phyloP scores from a whole-genome alignment of 129 eudicot genomes.

The Chrysanthemum makinoi region DNA sequence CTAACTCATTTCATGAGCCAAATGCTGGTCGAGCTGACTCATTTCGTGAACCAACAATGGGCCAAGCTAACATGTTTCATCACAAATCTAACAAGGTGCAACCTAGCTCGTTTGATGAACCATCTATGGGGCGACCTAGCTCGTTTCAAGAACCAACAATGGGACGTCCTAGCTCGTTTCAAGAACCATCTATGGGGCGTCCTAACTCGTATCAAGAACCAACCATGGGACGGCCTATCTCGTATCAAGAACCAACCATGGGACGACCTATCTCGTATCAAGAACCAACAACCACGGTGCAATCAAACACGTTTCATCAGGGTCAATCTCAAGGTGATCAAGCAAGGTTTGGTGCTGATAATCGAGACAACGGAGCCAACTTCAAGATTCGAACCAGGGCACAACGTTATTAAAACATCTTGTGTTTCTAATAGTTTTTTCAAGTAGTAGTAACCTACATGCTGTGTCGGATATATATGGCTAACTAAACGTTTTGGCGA shows the following conservation, averaged over 20 bases:
- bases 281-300: constrained; percentile 28
- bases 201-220: constrained; percentile 20
- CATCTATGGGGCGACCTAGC: constrained; percentile 21
- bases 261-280: constrained; percentile 22
- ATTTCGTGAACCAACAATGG: constrained; percentile 14
- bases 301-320: constrained; percentile 8
- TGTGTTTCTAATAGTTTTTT: not conserved
- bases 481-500: not conserved
- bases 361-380: constrained; percentile 15
- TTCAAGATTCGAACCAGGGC: constrained; percentile 35
- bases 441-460: not conserved
- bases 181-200: constrained; percentile 16
- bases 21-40: constrained; percentile 7
- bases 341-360: constrained; percentile 29
- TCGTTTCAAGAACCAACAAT: constrained; percentile 17
- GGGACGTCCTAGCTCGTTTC: constrained; percentile 3
- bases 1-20: constrained; percentile 27
- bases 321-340: constrained; percentile 34
- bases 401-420: constrained; percentile 21
- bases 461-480: not conserved
- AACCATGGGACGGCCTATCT: not conserved
- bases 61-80: constrained; percentile 23
- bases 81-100: constrained; percentile 12
- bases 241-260: constrained; percentile 15
- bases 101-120: constrained; percentile 16